Conservation (phyloP, 1,284 basidiomycete genomes). For the Blastosporella zonata region DNA sequence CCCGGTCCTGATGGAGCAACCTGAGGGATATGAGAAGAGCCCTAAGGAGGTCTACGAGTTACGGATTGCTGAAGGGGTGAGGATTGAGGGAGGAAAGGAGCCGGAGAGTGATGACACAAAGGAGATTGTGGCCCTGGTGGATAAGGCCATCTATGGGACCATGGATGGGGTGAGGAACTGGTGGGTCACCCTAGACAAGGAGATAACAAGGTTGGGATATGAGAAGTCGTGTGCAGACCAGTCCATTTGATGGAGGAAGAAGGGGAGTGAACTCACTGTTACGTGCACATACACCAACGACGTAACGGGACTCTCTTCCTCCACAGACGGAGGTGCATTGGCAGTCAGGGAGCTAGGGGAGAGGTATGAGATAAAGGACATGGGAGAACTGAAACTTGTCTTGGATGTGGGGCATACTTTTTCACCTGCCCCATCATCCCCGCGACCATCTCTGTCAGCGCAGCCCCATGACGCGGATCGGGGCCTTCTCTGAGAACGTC, state of each 20-base stretch:
- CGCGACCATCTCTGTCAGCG: slow-evolving; percentile 71
- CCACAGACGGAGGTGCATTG: slow-evolving; percentile 3
- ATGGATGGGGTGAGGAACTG: slow-evolving; percentile 27
- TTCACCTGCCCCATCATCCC: slow-evolving; percentile 61
- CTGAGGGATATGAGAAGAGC: slow-evolving; percentile 6
- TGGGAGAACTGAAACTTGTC: slow-evolving; percentile 17
- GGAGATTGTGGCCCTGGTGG: no score
- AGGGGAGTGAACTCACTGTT: slow-evolving; percentile 16
- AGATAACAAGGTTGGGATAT: slow-evolving; percentile 17
- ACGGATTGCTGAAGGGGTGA: no score
- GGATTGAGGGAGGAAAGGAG: not conserved
- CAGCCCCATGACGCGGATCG: slow-evolving; percentile 63
- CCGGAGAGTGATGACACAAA: slow-evolving; percentile 15
- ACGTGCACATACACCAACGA: slow-evolving; percentile 23
- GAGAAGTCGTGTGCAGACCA: slow-evolving; percentile 16
- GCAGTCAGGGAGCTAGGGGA: slow-evolving; percentile 13
- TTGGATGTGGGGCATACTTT: slow-evolving; percentile 47
- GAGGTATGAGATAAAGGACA: slow-evolving; percentile 14
- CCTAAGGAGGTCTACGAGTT: no score
- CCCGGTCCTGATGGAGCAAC: slow-evolving; percentile 23
- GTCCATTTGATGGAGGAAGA: slow-evolving; percentile 14
- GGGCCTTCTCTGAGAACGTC: slow-evolving; percentile 57
- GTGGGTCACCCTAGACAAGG: slow-evolving; percentile 18
- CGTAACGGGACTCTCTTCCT: slow-evolving; percentile 13
- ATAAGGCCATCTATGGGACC: slow-evolving; percentile 26